These are phyloP conservation scores for Penicillium sp. DNA, from an alignment of 2,329 filamentous ascomycete genomes.

Conservation along the genomic window DNA sequence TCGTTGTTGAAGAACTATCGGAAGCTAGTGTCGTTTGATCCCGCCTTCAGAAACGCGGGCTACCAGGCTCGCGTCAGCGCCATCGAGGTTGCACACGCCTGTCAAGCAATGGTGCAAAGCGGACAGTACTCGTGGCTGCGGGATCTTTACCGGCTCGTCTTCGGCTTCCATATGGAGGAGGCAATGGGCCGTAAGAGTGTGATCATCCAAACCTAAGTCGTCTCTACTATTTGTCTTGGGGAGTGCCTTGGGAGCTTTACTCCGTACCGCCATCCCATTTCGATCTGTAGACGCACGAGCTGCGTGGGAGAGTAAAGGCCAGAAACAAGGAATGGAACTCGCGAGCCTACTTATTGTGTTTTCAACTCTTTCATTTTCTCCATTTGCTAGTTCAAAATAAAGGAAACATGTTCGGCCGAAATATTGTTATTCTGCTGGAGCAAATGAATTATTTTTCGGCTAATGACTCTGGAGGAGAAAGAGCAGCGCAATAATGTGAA, in stretches of 20 bases:
- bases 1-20: slow-evolving; percentile 76
- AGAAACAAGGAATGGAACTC: neutral
- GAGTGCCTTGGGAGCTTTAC: neutral
- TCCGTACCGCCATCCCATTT: neutral
- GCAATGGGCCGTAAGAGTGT: slow-evolving; percentile 65
- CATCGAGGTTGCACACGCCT: slow-evolving; percentile 75
- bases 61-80: slow-evolving; percentile 48
- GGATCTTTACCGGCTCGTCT: slow-evolving; percentile 80
- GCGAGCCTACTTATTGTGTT: neutral
- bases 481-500: too few relatives aligned
- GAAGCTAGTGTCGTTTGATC: slow-evolving; percentile 71
- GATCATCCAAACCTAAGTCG: slow-evolving; percentile 33
- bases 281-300: neutral
- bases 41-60: slow-evolving; percentile 55
- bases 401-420: too few relatives aligned
- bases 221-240: neutral
- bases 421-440: too few relatives aligned
- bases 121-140: slow-evolving; percentile 75
- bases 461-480: too few relatives aligned
- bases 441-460: too few relatives aligned
- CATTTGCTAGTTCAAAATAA: too few relatives aligned
- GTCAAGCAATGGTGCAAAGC: slow-evolving; percentile 70
- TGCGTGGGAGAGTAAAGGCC: neutral
- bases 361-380: too few relatives aligned
- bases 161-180: slow-evolving; percentile 80